Evolutionary conservation across 2,329 filamentous ascomycete genomes (phyloP).

Genomic region (Fusarium setosum): DNA sequence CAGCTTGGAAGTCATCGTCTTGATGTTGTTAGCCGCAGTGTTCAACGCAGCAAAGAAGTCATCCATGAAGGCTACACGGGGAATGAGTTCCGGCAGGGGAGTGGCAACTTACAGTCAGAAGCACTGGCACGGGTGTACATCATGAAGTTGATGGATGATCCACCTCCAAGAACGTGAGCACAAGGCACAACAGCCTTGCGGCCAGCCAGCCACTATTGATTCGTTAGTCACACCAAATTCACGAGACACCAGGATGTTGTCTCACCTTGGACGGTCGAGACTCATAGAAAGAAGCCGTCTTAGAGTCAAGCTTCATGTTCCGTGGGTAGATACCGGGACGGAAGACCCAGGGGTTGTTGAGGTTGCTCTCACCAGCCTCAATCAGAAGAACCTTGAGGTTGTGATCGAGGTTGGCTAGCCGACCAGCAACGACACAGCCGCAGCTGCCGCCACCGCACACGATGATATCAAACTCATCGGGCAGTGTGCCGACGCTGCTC

Average conservation of each 20-base stretch:
- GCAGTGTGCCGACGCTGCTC: slow-evolving; percentile 53
- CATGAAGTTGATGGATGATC: slow-evolving; percentile 83
- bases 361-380: slow-evolving; percentile 77
- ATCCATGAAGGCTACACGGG: too few species aligned
- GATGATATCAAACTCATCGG: slow-evolving; percentile 85
- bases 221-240: too few species aligned
- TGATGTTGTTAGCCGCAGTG: background rate
- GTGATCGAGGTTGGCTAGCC: slow-evolving; percentile 80
- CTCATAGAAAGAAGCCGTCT: slow-evolving; percentile 85
- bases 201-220: slow-evolving; percentile 68
- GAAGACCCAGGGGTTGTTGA: slow-evolving; percentile 84
- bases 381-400: slow-evolving; percentile 77
- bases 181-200: slow-evolving; percentile 80
- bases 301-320: slow-evolving; percentile 84
- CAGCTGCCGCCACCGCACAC: slow-evolving; percentile 80
- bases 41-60: background rate
- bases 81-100: background rate
- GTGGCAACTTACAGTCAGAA: slow-evolving; percentile 30
- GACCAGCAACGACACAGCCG: slow-evolving; percentile 68
- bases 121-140: slow-evolving; percentile 53
- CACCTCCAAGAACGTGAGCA: slow-evolving; percentile 78
- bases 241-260: too few species aligned
- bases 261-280: slow-evolving; percentile 72
- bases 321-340: slow-evolving; percentile 81
- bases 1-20: slow-evolving; percentile 78